Evolutionary conservation across 108 stramenopile species (phyloP).

Genomic region (Pinguiococcus pyrenoidosus): DNA sequence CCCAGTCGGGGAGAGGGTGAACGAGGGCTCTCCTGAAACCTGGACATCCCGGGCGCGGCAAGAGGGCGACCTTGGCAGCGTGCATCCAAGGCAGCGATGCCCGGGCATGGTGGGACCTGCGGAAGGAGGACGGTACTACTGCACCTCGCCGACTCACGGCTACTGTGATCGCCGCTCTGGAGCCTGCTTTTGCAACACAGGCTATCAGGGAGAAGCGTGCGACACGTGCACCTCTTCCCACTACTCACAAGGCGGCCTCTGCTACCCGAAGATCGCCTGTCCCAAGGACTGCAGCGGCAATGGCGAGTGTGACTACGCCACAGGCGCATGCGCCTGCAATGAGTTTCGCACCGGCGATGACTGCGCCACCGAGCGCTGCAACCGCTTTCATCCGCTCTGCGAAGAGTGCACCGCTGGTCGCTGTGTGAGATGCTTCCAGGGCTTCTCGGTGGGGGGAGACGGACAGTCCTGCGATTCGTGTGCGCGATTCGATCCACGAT

Average conservation of each 20-base stretch:
- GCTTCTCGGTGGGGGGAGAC: slow-evolving; percentile 32
- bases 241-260: slow-evolving; percentile 35
- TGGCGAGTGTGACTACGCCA: slow-evolving; percentile 50
- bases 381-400: slow-evolving; percentile 36
- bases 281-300: slow-evolving; percentile 52
- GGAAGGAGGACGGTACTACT: slow-evolving; percentile 42
- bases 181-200: slow-evolving; percentile 56
- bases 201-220: slow-evolving; percentile 57
- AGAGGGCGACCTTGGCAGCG: too few relatives aligned
- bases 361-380: slow-evolving; percentile 42
- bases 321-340: slow-evolving; percentile 49
- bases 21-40: too few relatives aligned
- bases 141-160: slow-evolving; percentile 43
- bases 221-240: slow-evolving; percentile 41
- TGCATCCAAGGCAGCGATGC: slow-evolving; percentile 31
- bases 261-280: slow-evolving; percentile 50
- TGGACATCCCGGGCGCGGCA: too few relatives aligned
- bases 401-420: slow-evolving; percentile 32
- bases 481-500: slow-evolving; percentile 49
- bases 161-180: slow-evolving; percentile 66
- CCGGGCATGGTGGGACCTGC: slow-evolving; percentile 60
- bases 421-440: slow-evolving; percentile 47
- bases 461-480: slow-evolving; percentile 39
- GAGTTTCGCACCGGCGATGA: slow-evolving; percentile 43
- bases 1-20: too few relatives aligned